Evolutionary conservation across 768 basidiomycete genomes (phyloP).

Genomic region (Glaciozyma martinii): DNA sequence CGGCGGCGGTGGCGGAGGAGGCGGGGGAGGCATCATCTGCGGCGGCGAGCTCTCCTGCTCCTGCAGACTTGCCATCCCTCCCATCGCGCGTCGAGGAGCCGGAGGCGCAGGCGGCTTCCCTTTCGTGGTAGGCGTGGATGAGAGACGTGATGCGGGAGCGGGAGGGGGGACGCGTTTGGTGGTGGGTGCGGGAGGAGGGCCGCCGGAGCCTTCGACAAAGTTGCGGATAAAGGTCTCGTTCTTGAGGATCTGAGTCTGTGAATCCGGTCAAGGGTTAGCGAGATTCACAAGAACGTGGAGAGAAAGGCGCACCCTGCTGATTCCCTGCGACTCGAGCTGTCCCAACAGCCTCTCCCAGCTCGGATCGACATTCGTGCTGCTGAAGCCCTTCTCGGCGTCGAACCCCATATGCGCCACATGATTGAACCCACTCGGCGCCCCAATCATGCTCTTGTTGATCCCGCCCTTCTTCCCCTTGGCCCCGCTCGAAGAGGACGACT

Average conservation of each 20-base stretch:
- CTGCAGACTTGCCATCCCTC: not conserved
- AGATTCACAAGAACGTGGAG: not conserved
- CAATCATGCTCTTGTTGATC: slow-evolving; percentile 89
- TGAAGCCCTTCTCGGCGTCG: slow-evolving; percentile 76
- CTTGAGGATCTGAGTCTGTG: slow-evolving; percentile 53
- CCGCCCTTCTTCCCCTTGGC: slow-evolving; percentile 51
- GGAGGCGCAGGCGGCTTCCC: slow-evolving; percentile 18
- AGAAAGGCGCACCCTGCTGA: slow-evolving; percentile 45
- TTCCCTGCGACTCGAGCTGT: slow-evolving; percentile 55
- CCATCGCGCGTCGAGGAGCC: slow-evolving; percentile 5
- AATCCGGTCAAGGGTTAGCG: not conserved
- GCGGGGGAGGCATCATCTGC: slow-evolving; percentile 6
- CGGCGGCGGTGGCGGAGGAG: slow-evolving; percentile 22
- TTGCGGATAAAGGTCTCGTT: slow-evolving; percentile 85
- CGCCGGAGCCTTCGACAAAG: slow-evolving; percentile 55
- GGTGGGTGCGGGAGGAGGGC: slow-evolving; percentile 35
- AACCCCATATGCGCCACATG: slow-evolving; percentile 96
- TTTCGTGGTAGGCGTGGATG: slow-evolving; percentile 9
- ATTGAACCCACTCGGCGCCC: slow-evolving; percentile 67
- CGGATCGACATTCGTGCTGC: slow-evolving; percentile 74
- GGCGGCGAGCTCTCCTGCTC: slow-evolving; percentile 36
- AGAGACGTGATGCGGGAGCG: slow-evolving; percentile 25
- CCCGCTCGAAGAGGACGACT: not conserved
- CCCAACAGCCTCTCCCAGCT: slow-evolving; percentile 71
- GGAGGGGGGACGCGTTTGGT: slow-evolving; percentile 39